Conservation (phyloP, 1,284 basidiomycete genomes). For the Ustilago shanxiensis region DNA sequence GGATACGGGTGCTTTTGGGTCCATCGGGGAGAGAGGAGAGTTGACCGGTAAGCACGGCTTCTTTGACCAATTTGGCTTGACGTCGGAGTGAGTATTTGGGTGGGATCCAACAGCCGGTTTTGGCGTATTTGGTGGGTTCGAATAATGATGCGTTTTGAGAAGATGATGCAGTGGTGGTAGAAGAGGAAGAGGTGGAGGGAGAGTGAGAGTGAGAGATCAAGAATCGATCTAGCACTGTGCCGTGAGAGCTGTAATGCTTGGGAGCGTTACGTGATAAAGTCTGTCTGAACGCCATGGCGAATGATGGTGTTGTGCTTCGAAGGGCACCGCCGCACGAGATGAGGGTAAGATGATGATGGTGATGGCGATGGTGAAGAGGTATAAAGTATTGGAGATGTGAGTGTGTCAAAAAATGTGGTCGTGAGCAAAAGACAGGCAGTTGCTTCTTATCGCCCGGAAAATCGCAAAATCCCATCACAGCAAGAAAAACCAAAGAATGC, state of each 20-base stretch:
- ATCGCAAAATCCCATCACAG: too few relatives aligned
- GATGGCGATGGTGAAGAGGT: neutral
- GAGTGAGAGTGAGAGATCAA: slow-evolving; percentile 28
- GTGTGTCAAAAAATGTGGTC: neutral
- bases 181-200: slow-evolving; percentile 6
- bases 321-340: too few relatives aligned
- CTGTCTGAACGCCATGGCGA: slow-evolving; percentile 25
- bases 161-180: slow-evolving; percentile 11
- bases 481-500: neutral
- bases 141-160: slow-evolving; percentile 21
- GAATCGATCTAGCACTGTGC: slow-evolving; percentile 39
- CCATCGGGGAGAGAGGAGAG: slow-evolving; percentile 30
- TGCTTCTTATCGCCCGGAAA: slow-evolving; percentile 19
- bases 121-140: slow-evolving; percentile 22
- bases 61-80: slow-evolving; percentile 51
- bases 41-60: slow-evolving; percentile 28
- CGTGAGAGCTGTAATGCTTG: slow-evolving; percentile 35
- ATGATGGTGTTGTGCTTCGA: too few relatives aligned
- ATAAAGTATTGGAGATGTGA: neutral
- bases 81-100: slow-evolving; percentile 53
- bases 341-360: neutral
- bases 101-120: slow-evolving; percentile 53
- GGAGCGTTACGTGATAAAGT: slow-evolving; percentile 9
- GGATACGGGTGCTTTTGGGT: slow-evolving; percentile 28
- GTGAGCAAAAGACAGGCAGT: neutral